phyloP scores from a whole-genome alignment of 768 basidiomycete genomes.

The Termitomyces sp. region DNA sequence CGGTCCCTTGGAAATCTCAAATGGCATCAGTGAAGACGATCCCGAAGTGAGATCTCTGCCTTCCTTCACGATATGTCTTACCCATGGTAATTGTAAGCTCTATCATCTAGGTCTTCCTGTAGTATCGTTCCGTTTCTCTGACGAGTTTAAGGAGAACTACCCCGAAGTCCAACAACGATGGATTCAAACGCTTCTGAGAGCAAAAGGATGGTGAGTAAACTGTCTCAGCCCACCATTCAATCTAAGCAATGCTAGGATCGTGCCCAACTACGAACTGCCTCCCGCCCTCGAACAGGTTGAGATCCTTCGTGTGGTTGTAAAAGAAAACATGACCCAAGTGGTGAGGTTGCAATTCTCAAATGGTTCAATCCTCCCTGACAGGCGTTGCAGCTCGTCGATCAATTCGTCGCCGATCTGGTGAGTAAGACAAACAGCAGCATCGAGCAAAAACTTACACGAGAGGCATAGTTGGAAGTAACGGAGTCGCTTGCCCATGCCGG shows the following conservation, averaged over 20 bases:
- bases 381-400: constrained; percentile 58
- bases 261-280: constrained; percentile 50
- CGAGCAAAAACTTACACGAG: background rate
- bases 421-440: constrained; percentile 19
- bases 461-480: constrained; percentile 56
- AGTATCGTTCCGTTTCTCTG: constrained; percentile 62
- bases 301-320: constrained; percentile 63
- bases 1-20: constrained; percentile 9
- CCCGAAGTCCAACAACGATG: constrained; percentile 60
- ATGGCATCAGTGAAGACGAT: constrained; percentile 45
- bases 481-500: constrained; percentile 48
- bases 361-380: constrained; percentile 45
- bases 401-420: constrained; percentile 68
- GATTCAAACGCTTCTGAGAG: constrained; percentile 49
- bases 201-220: constrained; percentile 51
- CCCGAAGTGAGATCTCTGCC: constrained; percentile 44
- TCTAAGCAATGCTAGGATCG: constrained; percentile 30
- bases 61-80: constrained; percentile 3
- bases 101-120: constrained; percentile 65
- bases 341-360: constrained; percentile 31
- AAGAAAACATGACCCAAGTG: constrained; percentile 55
- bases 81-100: constrained; percentile 25
- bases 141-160: constrained; percentile 50
- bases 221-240: constrained; percentile 13
- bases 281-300: constrained; percentile 52